Evolutionary conservation across 345 rosid species (phyloP), one percentile per base, ranked within the genome.

Genomic region (Nasturtium officinale): DNA sequence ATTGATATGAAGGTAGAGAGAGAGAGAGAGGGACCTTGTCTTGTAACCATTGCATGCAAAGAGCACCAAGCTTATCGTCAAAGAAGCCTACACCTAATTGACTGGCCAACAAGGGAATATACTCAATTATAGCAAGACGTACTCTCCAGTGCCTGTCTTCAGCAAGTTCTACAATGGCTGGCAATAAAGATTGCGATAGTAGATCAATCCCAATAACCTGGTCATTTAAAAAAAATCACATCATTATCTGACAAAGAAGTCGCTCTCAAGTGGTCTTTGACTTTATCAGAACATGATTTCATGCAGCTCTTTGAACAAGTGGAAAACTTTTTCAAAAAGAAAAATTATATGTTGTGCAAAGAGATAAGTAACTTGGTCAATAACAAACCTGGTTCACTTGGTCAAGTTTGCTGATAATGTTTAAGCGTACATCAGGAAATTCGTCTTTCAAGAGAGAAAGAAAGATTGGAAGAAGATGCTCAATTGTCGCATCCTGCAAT

Each of bases 71-170:
- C 80, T 86, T 87, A 62, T 89, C 96, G 67, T 89, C 96, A 64
- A 89, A 89, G 81, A 89, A 89, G 30, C 90, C 89, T 29, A 86
- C 87, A 66, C 96, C 96, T 89, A 89, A 72, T 40, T 93, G 96
- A 72, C 98, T 93, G 6, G 98, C 97, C 85, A 90, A 81, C 65
- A 93, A 76, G 40, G 98, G 98, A 78, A 90, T 93, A 73, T 93
- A 93, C 78, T 93, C 98, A 53, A 93, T 93, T 75, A 93, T 90
- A 67, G 98, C 96, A 77, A 93, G 97, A 23, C 96, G 84, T 43
- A 93, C 97, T 76, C 96, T 87, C 98, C 98, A 93, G 55, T 93
- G 98, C 69, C 94, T 87, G 81, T 93, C 98, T 85, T 90, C 97
- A 1, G 97, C 97, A 79, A 93, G 97, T 85, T 93, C 98, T 56